These are phyloP conservation scores for Hypoxylon rubiginosum DNA, from an alignment of 2,329 filamentous ascomycete species.

Conservation along the genomic window DNA sequence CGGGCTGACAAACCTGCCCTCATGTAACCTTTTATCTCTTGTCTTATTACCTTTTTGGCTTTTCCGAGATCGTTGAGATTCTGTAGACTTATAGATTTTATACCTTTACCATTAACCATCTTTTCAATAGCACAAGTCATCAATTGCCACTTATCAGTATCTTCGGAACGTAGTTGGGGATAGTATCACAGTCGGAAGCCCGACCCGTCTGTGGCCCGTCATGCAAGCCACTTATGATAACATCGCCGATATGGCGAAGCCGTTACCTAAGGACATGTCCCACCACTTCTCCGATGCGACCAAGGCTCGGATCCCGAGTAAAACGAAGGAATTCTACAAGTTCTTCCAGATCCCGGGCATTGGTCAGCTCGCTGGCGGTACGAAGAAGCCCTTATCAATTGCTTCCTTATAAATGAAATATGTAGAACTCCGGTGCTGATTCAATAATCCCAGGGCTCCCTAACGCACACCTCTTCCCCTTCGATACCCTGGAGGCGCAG, in stretches of 20 bases:
- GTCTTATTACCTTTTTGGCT: neutral
- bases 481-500: conserved; percentile 88
- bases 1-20: neutral
- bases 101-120: neutral
- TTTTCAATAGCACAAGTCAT: neutral
- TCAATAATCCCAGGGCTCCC: conserved; percentile 73
- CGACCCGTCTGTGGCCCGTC: conserved; percentile 4
- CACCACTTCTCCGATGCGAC: conserved; percentile 83
- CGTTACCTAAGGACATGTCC: conserved; percentile 77
- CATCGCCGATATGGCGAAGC: conserved; percentile 49
- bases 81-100: neutral
- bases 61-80: neutral
- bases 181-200: neutral
- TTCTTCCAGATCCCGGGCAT: conserved; percentile 79
- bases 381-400: conserved; percentile 32
- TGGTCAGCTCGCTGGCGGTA: conserved; percentile 73
- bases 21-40: conserved; percentile 1
- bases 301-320: conserved; percentile 72
- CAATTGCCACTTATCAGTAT: neutral
- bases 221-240: conserved; percentile 42
- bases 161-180: neutral
- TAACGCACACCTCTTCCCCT: conserved; percentile 86
- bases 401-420: neutral
- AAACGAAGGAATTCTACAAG: conserved; percentile 87
- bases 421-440: conserved; percentile 16